These are phyloP conservation scores for Colletotrichum acutatum DNA, from an alignment of 2,329 filamentous ascomycete species.

Conservation along the genomic window DNA sequence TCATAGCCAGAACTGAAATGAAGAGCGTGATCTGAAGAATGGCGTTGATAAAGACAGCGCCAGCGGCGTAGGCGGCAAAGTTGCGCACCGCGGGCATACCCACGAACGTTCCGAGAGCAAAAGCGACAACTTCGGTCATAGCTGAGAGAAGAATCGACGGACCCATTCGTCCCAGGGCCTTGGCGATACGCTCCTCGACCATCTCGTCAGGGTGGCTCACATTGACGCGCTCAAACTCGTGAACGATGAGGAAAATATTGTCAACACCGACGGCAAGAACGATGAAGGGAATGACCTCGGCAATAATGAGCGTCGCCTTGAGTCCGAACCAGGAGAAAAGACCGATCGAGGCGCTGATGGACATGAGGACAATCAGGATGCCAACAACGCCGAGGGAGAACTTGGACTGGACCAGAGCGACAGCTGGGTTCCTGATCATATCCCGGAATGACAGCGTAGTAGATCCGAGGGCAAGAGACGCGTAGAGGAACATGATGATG, in stretches of 20 bases:
- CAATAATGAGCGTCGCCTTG: conserved; percentile 96
- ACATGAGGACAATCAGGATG: conserved; percentile 97
- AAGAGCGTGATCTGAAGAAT: conserved; percentile 98
- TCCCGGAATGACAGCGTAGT: conserved; percentile 83
- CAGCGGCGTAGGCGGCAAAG: conserved; percentile 95
- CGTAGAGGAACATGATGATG: conserved; percentile 98
- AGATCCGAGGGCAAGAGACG: conserved; percentile 90
- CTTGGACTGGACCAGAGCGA: conserved; percentile 93
- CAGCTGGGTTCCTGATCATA: conserved; percentile 82
- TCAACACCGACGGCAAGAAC: conserved; percentile 97
- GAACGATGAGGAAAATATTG: conserved; percentile 98
- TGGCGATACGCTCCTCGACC: conserved; percentile 86
- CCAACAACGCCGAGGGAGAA: conserved; percentile 95
- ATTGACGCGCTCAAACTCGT: conserved; percentile 97
- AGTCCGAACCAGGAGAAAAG: conserved; percentile 92
- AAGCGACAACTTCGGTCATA: conserved; percentile 93
- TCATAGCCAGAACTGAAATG: conserved; percentile 88
- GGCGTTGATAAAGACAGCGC: conserved; percentile 96
- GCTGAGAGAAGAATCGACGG: conserved; percentile 96
- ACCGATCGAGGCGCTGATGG: conserved; percentile 93
- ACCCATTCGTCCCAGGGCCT: conserved; percentile 94
- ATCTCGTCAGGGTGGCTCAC: conserved; percentile 88
- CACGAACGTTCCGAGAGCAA: conserved; percentile 91
- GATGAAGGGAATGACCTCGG: conserved; percentile 97
- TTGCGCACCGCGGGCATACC: conserved; percentile 98